Conservation (phyloP, 23 red algal species). For the Gracilaria vermiculophylla region DNA sequence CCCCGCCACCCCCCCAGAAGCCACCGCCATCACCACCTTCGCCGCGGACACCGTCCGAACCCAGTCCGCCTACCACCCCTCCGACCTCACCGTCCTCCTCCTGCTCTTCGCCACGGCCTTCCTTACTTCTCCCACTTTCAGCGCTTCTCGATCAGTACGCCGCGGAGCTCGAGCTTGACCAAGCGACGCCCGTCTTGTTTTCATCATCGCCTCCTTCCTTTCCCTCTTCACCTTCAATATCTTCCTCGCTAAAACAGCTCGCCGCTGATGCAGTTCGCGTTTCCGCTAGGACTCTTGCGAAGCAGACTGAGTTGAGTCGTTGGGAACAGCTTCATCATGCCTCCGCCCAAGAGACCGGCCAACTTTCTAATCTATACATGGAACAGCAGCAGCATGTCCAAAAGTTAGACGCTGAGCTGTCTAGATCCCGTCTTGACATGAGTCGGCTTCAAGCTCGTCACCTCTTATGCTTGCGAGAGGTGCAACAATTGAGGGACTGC, state of each 20-base stretch:
- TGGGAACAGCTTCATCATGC: conserved; percentile 13
- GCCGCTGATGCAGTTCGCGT: conserved; percentile 9
- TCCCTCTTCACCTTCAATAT: not conserved
- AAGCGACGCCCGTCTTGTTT: not conserved
- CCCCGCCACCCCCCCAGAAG: not conserved
- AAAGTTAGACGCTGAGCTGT: not conserved
- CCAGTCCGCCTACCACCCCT: conserved; percentile 16
- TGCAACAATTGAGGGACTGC: conserved; percentile 42
- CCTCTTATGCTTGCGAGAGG: conserved; percentile 3
- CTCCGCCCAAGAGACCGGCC: not conserved
- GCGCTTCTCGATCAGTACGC: not conserved
- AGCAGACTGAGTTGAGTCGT: not conserved
- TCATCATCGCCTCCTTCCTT: not conserved
- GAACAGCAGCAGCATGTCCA: not conserved
- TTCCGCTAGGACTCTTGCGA: not conserved
- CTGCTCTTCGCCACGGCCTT: not conserved
- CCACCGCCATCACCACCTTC: conserved; percentile 20
- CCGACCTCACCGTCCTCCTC: not conserved
- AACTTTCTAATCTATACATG: not conserved
- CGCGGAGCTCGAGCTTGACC: not conserved
- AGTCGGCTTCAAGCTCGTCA: not conserved
- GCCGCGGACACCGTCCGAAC: not conserved
- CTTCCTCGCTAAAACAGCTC: not conserved
- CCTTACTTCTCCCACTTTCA: not conserved
- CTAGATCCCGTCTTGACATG: conserved; percentile 5